Evolutionary conservation across 2,329 filamentous ascomycete species (phyloP), one percentile per base, ranked within the genome.

Genomic region (Scorias spongiosa): DNA sequence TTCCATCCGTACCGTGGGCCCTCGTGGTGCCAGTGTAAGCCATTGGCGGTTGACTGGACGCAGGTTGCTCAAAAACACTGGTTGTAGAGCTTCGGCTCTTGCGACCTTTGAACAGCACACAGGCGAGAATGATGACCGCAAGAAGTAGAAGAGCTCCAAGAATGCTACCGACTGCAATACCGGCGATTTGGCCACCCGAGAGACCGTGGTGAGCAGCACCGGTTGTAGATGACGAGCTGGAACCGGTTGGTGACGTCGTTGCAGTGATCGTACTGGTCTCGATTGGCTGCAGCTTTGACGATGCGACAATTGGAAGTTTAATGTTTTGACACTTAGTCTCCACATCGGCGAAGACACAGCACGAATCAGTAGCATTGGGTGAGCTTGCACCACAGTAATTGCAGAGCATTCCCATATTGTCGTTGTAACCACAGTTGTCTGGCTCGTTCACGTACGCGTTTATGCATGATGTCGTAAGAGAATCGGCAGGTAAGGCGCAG

Each of bases 331-430:
- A 98, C 49, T 79, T 75, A 20, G 67, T 66, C 46, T 84, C 75
- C n/a, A 81, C 80, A 48, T 86, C 72, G 5, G 88, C 79, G 54
- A 78, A 86, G 57, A 87, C 81, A 63, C 91, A 98, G 68, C 91
- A 98, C 2, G 88, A 93, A 61, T 96, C 89, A 42, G 89, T 96
- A 9, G 86, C 82, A 63, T 96, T 96, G 49, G 80, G 76, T 26
- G 88, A 87, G 54, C 84, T 89, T 6, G 78, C 71, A 37, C 76
- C 74, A 63, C 91, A 98, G 63, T 91, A 95, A 4, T 80, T 78
- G 66, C 91, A 98, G 30, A 98, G 71, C 2, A 88, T 87, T 44
- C 72, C 65, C 7, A 79, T 61, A 54, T 81, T 82, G 50, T 76
- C 74, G 36, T 73, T 75, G 60, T 81, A 98, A 40, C 91, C 91